Conservation (phyloP, 208 protist genomes). For the Angomonas deanei region DNA sequence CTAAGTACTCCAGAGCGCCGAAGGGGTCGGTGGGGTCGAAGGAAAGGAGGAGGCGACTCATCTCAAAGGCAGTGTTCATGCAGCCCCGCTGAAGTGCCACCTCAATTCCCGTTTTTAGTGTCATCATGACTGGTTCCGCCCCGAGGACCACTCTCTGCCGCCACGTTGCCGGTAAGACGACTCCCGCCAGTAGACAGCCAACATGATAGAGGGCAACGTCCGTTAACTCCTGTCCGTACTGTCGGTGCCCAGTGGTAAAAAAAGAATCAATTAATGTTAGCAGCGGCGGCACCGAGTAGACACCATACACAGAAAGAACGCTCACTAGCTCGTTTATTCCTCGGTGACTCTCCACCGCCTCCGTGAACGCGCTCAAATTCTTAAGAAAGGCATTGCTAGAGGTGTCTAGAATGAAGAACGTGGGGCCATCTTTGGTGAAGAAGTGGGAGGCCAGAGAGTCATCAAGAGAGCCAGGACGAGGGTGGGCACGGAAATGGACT, state of each 20-base stretch:
- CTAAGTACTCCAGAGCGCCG: conserved; percentile 57
- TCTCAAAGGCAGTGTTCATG: conserved; percentile 65
- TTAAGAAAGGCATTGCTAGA: conserved; percentile 36
- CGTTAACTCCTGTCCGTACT: conserved; percentile 49
- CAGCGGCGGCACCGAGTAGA: conserved; percentile 83
- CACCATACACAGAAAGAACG: conserved; percentile 29
- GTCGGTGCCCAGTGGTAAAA: conserved; percentile 48
- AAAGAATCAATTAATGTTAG: conserved; percentile 56
- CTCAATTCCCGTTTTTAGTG: conserved; percentile 56
- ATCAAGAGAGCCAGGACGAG: conserved; percentile 8
- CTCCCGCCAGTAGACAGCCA: conserved; percentile 54
- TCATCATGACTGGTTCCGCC: conserved; percentile 34
- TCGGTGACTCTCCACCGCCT: conserved; percentile 20
- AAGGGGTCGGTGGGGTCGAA: conserved; percentile 64
- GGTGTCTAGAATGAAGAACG: conserved; percentile 34
- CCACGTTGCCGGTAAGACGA: conserved; percentile 54
- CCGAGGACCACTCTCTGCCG: conserved; percentile 28
- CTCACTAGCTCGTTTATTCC: conserved; percentile 48
- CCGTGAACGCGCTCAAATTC: conserved; percentile 30
- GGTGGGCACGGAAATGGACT: conserved; percentile 18
- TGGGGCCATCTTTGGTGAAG: no score
- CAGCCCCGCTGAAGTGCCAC: conserved; percentile 66
- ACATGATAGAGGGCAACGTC: conserved; percentile 78
- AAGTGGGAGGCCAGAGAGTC: conserved; percentile 9
- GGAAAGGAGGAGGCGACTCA: conserved; percentile 59